Base-by-base conservation (phyloP, 768 basidiomycete species). In the Boletus rubescentipes region DNA sequence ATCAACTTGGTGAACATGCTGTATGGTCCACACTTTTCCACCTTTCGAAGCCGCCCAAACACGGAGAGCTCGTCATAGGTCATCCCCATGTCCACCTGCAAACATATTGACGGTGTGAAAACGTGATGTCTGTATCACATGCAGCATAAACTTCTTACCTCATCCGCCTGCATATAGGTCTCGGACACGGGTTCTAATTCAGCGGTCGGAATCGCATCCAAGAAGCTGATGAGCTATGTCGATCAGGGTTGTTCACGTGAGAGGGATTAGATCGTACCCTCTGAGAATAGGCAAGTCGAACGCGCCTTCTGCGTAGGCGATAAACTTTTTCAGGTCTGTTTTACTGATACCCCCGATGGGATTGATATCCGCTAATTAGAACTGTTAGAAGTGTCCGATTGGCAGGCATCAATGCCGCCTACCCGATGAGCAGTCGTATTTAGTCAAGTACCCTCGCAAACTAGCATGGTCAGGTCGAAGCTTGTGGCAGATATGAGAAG, bases 321-420 rank as follows among this genome's bases (percentile, higher is more conserved):
- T 97, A 68, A 98, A 98, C 61, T 86, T 87, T 77, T 97, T 99
- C 53, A 98, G 73, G 70, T 98, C 97, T 0, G 93, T 94, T 74
- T 99, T 98, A 69, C 93, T 96, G 67, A 99, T 98, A 0, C 90
- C 92, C 3, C 97, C 97, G 55, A 99, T 99, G 3, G 97, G 97
- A 70, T 99, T 99, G 66, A 99, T 85, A 68, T 99, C 97, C 55
- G 97, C 97, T 86, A 5, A 30, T 21, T 16, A 31, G 2, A 35
- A 49, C 61, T 63, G 31, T 51, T 1, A 54, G n/a, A 36, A 15
- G 5, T 32, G 5, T 37, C 14, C 4, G 14, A 5, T 1, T 11
- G 14, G 11, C 15, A 12, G 1, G 18, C 14, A 0, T 14, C 35
- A 36, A 11, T 9, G 40, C 9, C 15, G 61, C 75, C 38, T 58